These are phyloP conservation scores for Claviceps monticola DNA, from an alignment of 2,329 filamentous ascomycete species.

Conservation along the genomic window DNA sequence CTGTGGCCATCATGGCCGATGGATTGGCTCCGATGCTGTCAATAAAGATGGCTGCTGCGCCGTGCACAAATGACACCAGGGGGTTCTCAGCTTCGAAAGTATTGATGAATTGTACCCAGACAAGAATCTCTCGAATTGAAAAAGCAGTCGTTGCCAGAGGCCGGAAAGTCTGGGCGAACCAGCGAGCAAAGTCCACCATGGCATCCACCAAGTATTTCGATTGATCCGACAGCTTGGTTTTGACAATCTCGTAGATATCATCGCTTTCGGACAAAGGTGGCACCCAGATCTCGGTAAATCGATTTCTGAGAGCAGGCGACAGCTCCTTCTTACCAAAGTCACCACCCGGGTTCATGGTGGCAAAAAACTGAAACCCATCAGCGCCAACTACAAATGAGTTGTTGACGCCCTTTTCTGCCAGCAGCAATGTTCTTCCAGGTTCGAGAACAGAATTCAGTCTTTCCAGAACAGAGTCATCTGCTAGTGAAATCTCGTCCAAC, in stretches of 20 bases:
- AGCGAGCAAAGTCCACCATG: conserved; percentile 79
- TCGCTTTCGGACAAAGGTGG: conserved; percentile 71
- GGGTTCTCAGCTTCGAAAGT: conserved; percentile 35
- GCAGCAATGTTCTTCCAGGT: conserved; percentile 66
- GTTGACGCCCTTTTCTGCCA: conserved; percentile 85
- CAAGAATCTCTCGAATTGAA: conserved; percentile 82
- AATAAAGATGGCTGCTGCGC: conserved; percentile 88
- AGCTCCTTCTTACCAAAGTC: conserved; percentile 98
- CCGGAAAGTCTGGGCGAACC: conserved; percentile 78
- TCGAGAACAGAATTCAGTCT: conserved; percentile 94
- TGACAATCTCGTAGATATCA: conserved; percentile 79
- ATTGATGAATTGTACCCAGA: conserved; percentile 91
- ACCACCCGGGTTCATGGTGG: conserved; percentile 97
- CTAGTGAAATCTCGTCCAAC: conserved; percentile 92
- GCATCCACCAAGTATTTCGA: conserved; percentile 45
- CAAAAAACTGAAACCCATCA: conserved; percentile 84
- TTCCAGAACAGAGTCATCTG: conserved; percentile 93
- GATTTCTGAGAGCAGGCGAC: conserved; percentile 85
- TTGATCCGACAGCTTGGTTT: conserved; percentile 51
- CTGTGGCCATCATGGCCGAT: conserved; percentile 67
- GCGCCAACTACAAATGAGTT: conserved; percentile 66
- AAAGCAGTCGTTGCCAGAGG: conserved; percentile 62
- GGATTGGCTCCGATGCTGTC: conserved; percentile 93
- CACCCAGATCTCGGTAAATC: conserved; percentile 98
- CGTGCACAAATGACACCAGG: conserved; percentile 50